These are phyloP conservation scores for Benincasa hispida DNA, from an alignment of 306 rosid genomes.

Conservation along the genomic window DNA sequence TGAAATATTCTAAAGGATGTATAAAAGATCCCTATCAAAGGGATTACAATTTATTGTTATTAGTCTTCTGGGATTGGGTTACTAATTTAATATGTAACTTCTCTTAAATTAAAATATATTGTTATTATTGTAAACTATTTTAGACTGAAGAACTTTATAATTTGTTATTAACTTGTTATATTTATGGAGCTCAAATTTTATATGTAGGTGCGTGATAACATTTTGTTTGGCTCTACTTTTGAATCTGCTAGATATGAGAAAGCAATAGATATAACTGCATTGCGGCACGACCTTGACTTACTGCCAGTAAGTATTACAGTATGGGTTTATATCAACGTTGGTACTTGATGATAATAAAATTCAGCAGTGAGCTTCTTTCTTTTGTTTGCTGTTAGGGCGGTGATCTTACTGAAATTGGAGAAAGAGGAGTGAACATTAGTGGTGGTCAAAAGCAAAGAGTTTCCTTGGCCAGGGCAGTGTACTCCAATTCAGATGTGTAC, in stretches of 20 bases:
- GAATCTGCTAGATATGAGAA: conserved; percentile 29
- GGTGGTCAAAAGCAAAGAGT: conserved; percentile 97
- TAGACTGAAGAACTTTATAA: not conserved
- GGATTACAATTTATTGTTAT: too few relatives aligned
- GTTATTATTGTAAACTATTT: not conserved
- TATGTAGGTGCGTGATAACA: conserved; percentile 39
- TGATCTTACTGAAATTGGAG: conserved; percentile 88
- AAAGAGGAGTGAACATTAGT: conserved; percentile 88
- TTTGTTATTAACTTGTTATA: not conserved
- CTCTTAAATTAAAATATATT: not conserved
- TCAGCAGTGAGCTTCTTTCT: not conserved
- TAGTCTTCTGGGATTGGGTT: not conserved
- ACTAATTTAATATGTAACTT: not conserved
- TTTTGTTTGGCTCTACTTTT: conserved; percentile 34
- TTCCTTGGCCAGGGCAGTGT: conserved; percentile 82
- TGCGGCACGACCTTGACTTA: conserved; percentile 34
- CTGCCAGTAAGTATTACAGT: conserved; percentile 23
- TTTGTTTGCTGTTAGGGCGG: conserved; percentile 32
- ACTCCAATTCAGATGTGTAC: conserved; percentile 70
- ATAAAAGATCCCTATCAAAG: too few relatives aligned
- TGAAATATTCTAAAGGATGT: too few relatives aligned
- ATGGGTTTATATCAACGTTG: not conserved
- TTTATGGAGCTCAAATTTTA: not conserved
- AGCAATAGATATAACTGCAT: conserved; percentile 31
- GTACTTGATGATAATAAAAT: not conserved